Percentiles rank a stretch among this genome's conserved stretches.
phyloP scores from a whole-genome alignment of 2,329 filamentous ascomycete genomes.

The Ophiobolus disseminans region DNA sequence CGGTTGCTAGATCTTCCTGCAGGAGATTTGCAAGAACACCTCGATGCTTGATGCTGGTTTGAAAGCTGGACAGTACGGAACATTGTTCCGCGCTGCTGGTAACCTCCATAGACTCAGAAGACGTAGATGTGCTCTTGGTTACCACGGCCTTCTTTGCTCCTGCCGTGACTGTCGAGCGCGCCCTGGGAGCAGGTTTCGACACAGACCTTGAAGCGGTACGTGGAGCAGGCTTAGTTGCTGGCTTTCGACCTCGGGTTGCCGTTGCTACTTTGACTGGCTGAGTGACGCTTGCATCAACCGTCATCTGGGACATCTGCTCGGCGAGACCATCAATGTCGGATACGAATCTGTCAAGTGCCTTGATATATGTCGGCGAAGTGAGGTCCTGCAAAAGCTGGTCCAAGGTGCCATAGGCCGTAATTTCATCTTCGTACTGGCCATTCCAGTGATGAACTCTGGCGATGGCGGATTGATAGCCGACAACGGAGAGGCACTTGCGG shows the following conservation, averaged over 20 bases:
- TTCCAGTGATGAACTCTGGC: slow-evolving; percentile 58
- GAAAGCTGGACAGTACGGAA: slow-evolving; percentile 51
- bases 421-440: slow-evolving; percentile 57
- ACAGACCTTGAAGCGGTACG: slow-evolving; percentile 10
- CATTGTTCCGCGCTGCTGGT: slow-evolving; percentile 44
- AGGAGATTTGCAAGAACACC: slow-evolving; percentile 55
- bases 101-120: slow-evolving; percentile 6
- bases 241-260: slow-evolving; percentile 30
- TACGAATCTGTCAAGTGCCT: slow-evolving; percentile 31
- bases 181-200: slow-evolving; percentile 17
- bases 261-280: slow-evolving; percentile 17
- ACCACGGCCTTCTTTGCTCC: slow-evolving; percentile 24
- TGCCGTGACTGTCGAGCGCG: slow-evolving; percentile 22
- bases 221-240: slow-evolving; percentile 20
- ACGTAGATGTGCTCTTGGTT: slow-evolving; percentile 8
- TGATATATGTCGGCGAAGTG: slow-evolving; percentile 42
- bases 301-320: slow-evolving; percentile 53
- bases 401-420: slow-evolving; percentile 57
- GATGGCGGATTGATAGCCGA: slow-evolving; percentile 59
- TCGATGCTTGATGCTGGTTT: slow-evolving; percentile 58
- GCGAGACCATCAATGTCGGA: slow-evolving; percentile 47
- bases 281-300: slow-evolving; percentile 32
- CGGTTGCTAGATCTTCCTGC: slow-evolving; percentile 40
- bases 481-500: slow-evolving; percentile 58
- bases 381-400: slow-evolving; percentile 55